Conservation (phyloP, 495 filamentous ascomycete genomes). For the Aspergillus leporis region DNA sequence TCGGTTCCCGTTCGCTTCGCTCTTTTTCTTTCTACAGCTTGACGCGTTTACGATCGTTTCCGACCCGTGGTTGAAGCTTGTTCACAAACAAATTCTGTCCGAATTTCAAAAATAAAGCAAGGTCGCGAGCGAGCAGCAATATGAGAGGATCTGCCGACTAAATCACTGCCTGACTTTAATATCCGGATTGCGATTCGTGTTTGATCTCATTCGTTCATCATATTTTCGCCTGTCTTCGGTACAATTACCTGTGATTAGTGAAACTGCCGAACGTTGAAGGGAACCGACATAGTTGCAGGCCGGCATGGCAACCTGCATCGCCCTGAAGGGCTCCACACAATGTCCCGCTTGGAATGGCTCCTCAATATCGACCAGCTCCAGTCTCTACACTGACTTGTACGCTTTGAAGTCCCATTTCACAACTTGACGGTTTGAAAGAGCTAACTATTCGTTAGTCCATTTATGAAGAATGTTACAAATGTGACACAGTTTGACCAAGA, state of each 20-base stretch:
- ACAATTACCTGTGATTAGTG: neutral
- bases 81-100: neutral
- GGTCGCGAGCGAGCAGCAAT: conserved; percentile 5
- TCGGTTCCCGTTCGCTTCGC: neutral
- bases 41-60: conserved; percentile 16
- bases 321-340: conserved; percentile 72
- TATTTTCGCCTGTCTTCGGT: neutral
- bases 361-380: conserved; percentile 73
- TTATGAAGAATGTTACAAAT: conserved; percentile 78
- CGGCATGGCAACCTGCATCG: conserved; percentile 64
- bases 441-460: conserved; percentile 64
- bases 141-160: conserved; percentile 13
- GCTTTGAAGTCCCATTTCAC: conserved; percentile 31
- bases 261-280: conserved; percentile 5
- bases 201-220: conserved; percentile 1
- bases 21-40: conserved; percentile 18
- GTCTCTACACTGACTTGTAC: conserved; percentile 73
- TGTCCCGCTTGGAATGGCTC: conserved; percentile 84
- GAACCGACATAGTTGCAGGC: conserved; percentile 11
- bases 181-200: conserved; percentile 4
- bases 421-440: conserved; percentile 10
- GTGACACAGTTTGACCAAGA: conserved; percentile 75
- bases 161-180: conserved; percentile 8
- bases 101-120: neutral
- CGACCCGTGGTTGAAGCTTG: conserved; percentile 21